Evolutionary conservation across 2,329 filamentous ascomycete genomes (phyloP), one percentile per base, ranked within the genome.

Genomic region (Trichoderma sp.): DNA sequence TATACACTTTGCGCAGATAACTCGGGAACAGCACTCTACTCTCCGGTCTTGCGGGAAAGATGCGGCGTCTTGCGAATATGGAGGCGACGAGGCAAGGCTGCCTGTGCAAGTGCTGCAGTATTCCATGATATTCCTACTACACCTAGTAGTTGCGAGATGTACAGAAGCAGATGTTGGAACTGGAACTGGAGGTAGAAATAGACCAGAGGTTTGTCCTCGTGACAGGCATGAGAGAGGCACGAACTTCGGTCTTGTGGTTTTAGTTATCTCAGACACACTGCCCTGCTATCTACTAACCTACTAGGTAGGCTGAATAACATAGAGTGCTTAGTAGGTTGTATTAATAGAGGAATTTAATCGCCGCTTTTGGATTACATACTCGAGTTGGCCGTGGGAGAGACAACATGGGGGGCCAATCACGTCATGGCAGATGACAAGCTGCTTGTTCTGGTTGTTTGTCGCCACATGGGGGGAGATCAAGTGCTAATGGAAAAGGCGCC

Each of bases 1-100:
- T 76, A 93, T 87, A 81, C 93, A 95, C 73, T 84, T 84, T 17
- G 89, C 88, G 81, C 93, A 96, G 77, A 95, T 92, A 50, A 89
- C 84, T 68, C 93, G 87, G 58, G 83, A 84, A 79, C 93, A 95
- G 80, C 93, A 95, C 39, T 86, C 85, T 34, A 94, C 84, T 73
- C 85, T 83, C 66, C 91, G 87, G 77, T 91, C 87, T 62, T 85
- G 83, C 30, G 87, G 84, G 3, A 88, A 81, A 15, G 88, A 85
- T 78, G 91, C 23, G 26, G 28, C 93, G 82, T 91, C 90, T 50
- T 84, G 85, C 76, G 85, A 85, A 32, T 84, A 82, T 39, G 85
- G 83, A 66, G 86, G 84, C 34, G 87, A 84, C 5, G 86, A 83
- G 57, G 86, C 84, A 30, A 94, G 85, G 30, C 90, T 81, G 28